A percentile compares a stretch with the other conserved stretches of the same genome.
Conservation (phyloP, 1,284 basidiomycete genomes). For the Moesziomyces sp. region DNA sequence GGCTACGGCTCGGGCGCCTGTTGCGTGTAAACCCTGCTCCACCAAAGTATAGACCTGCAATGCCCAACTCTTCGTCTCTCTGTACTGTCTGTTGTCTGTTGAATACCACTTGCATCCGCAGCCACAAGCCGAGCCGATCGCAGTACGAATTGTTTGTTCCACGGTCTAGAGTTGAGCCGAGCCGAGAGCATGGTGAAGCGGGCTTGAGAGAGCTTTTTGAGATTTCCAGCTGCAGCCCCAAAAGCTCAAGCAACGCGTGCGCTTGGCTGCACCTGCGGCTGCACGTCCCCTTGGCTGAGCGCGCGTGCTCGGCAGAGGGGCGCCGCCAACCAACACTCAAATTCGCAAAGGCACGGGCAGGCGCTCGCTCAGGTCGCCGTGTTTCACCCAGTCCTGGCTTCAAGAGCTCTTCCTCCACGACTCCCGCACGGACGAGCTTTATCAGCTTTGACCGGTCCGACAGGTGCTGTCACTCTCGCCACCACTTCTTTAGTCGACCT, state of each 20-base stretch:
- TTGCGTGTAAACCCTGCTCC: slow-evolving; percentile 18
- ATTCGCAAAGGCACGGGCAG: background rate
- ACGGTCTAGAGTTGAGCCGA: too few relatives aligned
- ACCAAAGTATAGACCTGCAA: background rate
- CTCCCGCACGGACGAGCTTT: background rate
- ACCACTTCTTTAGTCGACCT: background rate
- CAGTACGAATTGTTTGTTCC: too few relatives aligned
- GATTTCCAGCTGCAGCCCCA: background rate
- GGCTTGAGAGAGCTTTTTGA: background rate
- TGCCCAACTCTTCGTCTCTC: background rate
- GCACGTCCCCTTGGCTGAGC: background rate
- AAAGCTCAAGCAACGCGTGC: background rate
- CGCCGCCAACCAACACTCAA: background rate
- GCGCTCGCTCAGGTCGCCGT: background rate
- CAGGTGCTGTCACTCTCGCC: background rate
- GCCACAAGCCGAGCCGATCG: too few relatives aligned
- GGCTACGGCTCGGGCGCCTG: slow-evolving; percentile 37
- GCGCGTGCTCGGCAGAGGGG: background rate
- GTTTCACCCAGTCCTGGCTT: background rate
- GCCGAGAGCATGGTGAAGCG: too few relatives aligned
- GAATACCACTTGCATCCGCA: too few relatives aligned
- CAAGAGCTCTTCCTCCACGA: background rate
- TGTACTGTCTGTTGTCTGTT: background rate
- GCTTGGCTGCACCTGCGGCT: background rate
- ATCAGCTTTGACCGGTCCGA: background rate